These are phyloP conservation scores for Colletotrichum horii DNA, from an alignment of 2,329 filamentous ascomycete genomes.

Conservation along the genomic window DNA sequence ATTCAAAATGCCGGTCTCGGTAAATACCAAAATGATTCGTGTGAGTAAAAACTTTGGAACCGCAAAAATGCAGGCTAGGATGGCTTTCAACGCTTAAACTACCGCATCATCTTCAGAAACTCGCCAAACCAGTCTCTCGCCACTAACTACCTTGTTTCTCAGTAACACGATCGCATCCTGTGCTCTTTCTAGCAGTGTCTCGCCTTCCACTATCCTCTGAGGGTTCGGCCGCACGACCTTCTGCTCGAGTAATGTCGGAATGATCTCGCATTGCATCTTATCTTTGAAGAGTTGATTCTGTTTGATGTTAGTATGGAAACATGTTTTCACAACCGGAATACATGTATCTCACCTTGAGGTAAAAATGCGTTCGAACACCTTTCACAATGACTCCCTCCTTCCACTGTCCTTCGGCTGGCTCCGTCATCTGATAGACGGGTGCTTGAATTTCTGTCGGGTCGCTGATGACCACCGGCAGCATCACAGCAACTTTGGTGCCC, in stretches of 20 bases:
- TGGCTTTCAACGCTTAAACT: not conserved
- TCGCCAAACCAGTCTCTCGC: slow-evolving; percentile 45
- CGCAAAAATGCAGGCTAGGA: not conserved
- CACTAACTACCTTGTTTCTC: slow-evolving; percentile 41
- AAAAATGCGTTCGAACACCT: slow-evolving; percentile 63
- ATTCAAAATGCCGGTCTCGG: rapidly evolving
- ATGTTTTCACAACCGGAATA: not conserved
- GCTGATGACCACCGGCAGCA: slow-evolving; percentile 63
- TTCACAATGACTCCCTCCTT: slow-evolving; percentile 53
- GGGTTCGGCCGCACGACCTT: slow-evolving; percentile 45
- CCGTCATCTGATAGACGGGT: slow-evolving; percentile 62
- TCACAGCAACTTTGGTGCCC: slow-evolving; percentile 59
- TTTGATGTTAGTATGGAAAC: not conserved
- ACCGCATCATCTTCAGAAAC: slow-evolving; percentile 14
- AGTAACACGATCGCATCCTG: slow-evolving; percentile 40
- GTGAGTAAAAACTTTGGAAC: not conserved
- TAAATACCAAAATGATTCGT: not conserved
- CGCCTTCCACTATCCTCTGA: slow-evolving; percentile 45
- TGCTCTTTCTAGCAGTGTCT: slow-evolving; percentile 40
- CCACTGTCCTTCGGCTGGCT: slow-evolving; percentile 47
- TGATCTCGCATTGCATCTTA: slow-evolving; percentile 58
- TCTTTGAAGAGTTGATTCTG: slow-evolving; percentile 62
- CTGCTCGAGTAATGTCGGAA: slow-evolving; percentile 50
- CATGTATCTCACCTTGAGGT: slow-evolving; percentile 45
- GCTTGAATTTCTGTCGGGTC: slow-evolving; percentile 51